Conservation (phyloP, 1,139 yeast species). For the Candida anutae region DNA sequence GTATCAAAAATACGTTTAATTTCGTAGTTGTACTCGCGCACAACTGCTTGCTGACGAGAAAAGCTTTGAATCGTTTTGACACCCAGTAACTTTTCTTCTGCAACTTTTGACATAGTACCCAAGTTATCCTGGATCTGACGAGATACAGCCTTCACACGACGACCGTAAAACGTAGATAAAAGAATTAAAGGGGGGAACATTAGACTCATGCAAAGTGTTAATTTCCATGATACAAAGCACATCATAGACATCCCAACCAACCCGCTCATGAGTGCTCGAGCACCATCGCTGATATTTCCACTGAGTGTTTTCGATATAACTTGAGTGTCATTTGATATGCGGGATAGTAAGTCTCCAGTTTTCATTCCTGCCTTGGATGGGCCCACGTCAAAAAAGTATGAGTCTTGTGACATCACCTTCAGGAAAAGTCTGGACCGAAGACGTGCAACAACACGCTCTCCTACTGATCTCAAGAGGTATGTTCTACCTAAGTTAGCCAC, state of each 20-base stretch:
- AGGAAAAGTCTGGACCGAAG: slow-evolving; percentile 70
- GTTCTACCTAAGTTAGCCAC: slow-evolving; percentile 75
- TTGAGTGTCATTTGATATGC: slow-evolving; percentile 84
- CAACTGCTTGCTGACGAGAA: slow-evolving; percentile 64
- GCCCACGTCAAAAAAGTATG: slow-evolving; percentile 86
- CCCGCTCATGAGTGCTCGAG: slow-evolving; percentile 73
- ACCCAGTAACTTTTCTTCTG: slow-evolving; percentile 87
- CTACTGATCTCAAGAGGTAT: slow-evolving; percentile 63
- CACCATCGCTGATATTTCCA: slow-evolving; percentile 86
- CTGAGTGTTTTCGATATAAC: slow-evolving; percentile 84
- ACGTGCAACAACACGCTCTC: slow-evolving; percentile 82
- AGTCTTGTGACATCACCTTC: slow-evolving; percentile 76
- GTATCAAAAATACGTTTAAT: slow-evolving; percentile 66
- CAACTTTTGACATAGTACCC: slow-evolving; percentile 79
- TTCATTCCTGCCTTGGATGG: slow-evolving; percentile 43
- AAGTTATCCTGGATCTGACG: slow-evolving; percentile 76
- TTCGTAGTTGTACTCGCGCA: slow-evolving; percentile 48
- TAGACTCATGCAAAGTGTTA: slow-evolving; percentile 67
- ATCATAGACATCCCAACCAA: slow-evolving; percentile 77
- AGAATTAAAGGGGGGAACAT: slow-evolving; percentile 76
- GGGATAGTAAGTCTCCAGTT: slow-evolving; percentile 87
- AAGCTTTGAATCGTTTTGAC: slow-evolving; percentile 82
- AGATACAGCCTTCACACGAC: slow-evolving; percentile 67
- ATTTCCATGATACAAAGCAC: slow-evolving; percentile 76
- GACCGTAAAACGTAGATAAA: slow-evolving; percentile 74